Evolutionary conservation across 202 grass and related monocot species (phyloP).

Genomic region (Hordeum pubiflorum): DNA sequence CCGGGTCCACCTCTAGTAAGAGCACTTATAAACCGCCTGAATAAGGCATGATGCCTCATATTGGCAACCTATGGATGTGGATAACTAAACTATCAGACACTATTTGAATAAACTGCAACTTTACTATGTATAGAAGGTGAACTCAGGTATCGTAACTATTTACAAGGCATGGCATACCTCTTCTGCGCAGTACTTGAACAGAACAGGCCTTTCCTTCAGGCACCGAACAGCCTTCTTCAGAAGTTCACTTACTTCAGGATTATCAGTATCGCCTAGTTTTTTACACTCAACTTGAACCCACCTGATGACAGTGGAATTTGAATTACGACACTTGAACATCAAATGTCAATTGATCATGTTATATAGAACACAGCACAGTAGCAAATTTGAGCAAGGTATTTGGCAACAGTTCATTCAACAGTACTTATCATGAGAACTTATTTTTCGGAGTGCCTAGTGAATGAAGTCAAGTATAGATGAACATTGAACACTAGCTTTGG

Average conservation of each 20-base stretch:
- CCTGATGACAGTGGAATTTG: slow-evolving; percentile 31
- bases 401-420: not conserved
- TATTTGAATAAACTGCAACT: not conserved
- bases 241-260: slow-evolving; percentile 88
- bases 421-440: not conserved
- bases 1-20: slow-evolving; percentile 94
- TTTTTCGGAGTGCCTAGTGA: not conserved
- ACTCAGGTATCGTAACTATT: not conserved
- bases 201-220: slow-evolving; percentile 91
- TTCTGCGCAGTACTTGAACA: slow-evolving; percentile 97
- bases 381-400: not conserved
- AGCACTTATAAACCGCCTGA: slow-evolving; percentile 97
- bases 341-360: slow-evolving; percentile 11
- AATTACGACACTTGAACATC: not conserved
- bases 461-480: not conserved
- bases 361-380: slow-evolving; percentile 1
- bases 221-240: slow-evolving; percentile 78
- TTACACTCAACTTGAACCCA: slow-evolving; percentile 99
- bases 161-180: slow-evolving; percentile 41
- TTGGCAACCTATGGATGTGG: slow-evolving; percentile 70
- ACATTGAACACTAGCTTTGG: not conserved
- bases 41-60: slow-evolving; percentile 97
- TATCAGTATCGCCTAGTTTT: slow-evolving; percentile 88
- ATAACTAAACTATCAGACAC: slow-evolving; percentile 9
- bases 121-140: not conserved